Conservation (phyloP, 257 asterid species). For the Eucommia ulmoides region DNA sequence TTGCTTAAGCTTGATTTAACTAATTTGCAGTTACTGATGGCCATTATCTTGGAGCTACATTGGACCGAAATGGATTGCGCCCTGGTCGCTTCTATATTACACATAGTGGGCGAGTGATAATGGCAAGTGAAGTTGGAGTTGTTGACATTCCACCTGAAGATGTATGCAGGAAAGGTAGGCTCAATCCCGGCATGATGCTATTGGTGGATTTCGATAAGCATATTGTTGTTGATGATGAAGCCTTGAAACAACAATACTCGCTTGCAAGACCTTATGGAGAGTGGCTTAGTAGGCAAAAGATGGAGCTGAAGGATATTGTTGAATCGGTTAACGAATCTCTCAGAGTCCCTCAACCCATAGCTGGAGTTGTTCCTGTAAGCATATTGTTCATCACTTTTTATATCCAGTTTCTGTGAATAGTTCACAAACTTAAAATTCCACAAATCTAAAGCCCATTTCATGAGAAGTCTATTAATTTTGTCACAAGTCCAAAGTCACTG, state of each 20-base stretch:
- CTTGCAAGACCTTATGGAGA: constrained; percentile 84
- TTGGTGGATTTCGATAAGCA: constrained; percentile 98
- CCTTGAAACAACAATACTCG: constrained; percentile 95
- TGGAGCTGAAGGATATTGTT: constrained; percentile 76
- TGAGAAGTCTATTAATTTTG: too few relatives aligned
- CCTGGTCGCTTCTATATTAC: constrained; percentile 97
- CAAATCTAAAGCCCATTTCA: too few relatives aligned
- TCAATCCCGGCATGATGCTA: constrained; percentile 99
- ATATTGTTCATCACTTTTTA: too few relatives aligned
- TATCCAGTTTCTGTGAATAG: too few relatives aligned
- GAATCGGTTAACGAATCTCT: constrained; percentile 64
- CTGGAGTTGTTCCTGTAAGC: constrained; percentile 76
- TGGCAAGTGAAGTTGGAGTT: constrained; percentile 99
- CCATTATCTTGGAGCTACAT: constrained; percentile 95
- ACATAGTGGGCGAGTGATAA: constrained; percentile 92
- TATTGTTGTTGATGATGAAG: constrained; percentile 91
- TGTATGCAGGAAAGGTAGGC: constrained; percentile 90
- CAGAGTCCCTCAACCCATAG: constrained; percentile 58
- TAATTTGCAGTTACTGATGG: constrained; percentile 91
- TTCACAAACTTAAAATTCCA: too few relatives aligned
- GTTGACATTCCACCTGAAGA: constrained; percentile 98
- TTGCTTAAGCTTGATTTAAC: constrained; percentile 13
- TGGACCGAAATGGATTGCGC: constrained; percentile 94
- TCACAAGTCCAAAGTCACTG: too few relatives aligned
- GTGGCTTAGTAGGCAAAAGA: constrained; percentile 82